Evolutionary conservation across 495 filamentous ascomycete genomes (phyloP).

Genomic region (Glutinoglossum americanum): DNA sequence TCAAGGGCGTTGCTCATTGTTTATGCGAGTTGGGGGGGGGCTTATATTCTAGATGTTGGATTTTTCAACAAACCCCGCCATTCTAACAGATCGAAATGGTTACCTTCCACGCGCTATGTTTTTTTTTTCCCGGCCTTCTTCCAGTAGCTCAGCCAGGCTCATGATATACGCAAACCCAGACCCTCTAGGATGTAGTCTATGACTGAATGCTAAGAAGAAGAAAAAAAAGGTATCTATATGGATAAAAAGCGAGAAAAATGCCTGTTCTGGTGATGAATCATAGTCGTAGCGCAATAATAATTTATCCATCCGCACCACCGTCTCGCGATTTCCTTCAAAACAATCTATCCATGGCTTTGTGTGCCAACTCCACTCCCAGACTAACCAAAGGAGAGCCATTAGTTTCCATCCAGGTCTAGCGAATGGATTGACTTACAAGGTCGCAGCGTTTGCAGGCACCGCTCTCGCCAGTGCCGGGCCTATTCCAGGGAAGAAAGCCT

Average conservation of each 20-base stretch:
- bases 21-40: no score
- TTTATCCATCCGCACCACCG: neutral
- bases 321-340: constrained; percentile 18
- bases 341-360: constrained; percentile 58
- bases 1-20: no score
- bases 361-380: constrained; percentile 48
- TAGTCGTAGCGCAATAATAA: no score
- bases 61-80: no score
- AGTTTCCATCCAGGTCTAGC: neutral
- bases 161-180: no score
- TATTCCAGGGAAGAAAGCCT: constrained; percentile 95
- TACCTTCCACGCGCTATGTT: no score
- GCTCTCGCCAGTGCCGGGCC: constrained; percentile 82
- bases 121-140: no score
- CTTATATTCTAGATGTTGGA: no score
- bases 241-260: neutral
- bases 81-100: no score
- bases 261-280: neutral
- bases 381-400: neutral
- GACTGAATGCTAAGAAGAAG: neutral
- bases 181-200: no score
- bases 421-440: constrained; percentile 20
- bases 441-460: constrained; percentile 80
- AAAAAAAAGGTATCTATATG: neutral
- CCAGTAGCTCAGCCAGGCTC: no score